Conservation (phyloP, 768 basidiomycete genomes). For the Podaxis sp. region DNA sequence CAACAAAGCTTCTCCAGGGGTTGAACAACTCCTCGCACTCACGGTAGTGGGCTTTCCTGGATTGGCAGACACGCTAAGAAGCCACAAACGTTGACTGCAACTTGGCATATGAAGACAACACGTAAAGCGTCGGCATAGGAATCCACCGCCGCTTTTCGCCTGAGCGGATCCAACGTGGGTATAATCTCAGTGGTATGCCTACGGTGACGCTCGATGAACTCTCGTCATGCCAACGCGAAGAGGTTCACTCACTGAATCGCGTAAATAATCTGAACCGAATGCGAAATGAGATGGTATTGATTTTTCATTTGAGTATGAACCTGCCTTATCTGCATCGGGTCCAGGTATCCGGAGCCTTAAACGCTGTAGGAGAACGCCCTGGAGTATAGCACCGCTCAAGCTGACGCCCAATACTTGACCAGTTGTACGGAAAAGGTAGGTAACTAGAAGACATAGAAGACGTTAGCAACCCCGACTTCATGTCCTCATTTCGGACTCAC, state of each 20-base stretch:
- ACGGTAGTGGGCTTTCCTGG: constrained; percentile 70
- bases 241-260: constrained; percentile 40
- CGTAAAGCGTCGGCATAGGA: constrained; percentile 80
- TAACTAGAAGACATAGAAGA: constrained; percentile 55
- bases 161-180: constrained; percentile 53
- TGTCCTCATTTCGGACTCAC: constrained; percentile 46
- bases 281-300: constrained; percentile 1
- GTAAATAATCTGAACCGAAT: constrained; percentile 60
- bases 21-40: constrained; percentile 19
- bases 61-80: constrained; percentile 74
- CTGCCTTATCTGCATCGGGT: constrained; percentile 67
- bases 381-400: constrained; percentile 79
- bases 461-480: constrained; percentile 17
- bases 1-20: neutral
- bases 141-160: constrained; percentile 61
- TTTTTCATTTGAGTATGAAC: constrained; percentile 23
- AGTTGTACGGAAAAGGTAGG: constrained; percentile 90
- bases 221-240: constrained; percentile 9
- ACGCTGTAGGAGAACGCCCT: constrained; percentile 70
- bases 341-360: constrained; percentile 76
- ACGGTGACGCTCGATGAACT: constrained; percentile 5
- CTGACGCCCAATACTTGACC: constrained; percentile 97
- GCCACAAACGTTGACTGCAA: constrained; percentile 60
- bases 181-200: constrained; percentile 77
- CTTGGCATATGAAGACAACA: constrained; percentile 81